Evolutionary conservation across 1,139 yeast species (phyloP).

Genomic region (Scheffersomyces lignicola): DNA sequence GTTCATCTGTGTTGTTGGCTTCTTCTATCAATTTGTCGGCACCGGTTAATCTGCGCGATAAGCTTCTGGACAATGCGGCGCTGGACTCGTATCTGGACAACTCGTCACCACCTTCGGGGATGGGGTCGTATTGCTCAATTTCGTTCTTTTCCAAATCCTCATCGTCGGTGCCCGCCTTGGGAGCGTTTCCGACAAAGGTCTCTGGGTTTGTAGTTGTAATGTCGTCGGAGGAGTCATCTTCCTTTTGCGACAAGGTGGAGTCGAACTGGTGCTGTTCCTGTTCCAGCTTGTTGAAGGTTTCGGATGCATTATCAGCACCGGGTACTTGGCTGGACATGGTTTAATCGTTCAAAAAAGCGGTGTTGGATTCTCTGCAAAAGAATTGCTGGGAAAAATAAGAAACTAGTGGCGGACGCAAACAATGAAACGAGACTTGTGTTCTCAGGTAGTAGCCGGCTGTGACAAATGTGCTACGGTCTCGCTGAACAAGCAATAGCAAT

Average conservation of each 20-base stretch:
- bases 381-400: too few relatives aligned
- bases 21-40: constrained; percentile 27
- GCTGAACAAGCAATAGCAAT: too few relatives aligned
- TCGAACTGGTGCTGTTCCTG: background rate
- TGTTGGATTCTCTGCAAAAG: too few relatives aligned
- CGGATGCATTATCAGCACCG: background rate
- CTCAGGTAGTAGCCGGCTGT: too few relatives aligned
- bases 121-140: constrained; percentile 1
- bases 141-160: constrained; percentile 4
- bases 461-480: too few relatives aligned
- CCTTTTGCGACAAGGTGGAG: background rate
- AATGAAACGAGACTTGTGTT: too few relatives aligned
- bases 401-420: too few relatives aligned
- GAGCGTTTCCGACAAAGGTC: background rate
- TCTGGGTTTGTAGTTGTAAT: background rate
- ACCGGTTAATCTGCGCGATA: constrained; percentile 34
- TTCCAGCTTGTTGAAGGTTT: background rate
- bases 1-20: constrained; percentile 26
- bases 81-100: constrained; percentile 27
- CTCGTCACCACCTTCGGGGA: constrained; percentile 21
- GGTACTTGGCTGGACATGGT: too few relatives aligned
- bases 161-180: background rate
- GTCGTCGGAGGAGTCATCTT: constrained; percentile 1
- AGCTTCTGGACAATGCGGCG: constrained; percentile 24
- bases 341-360: too few relatives aligned